Evolutionary conservation across 768 basidiomycete species (phyloP).

Genomic region (Lentinus tigrinus): DNA sequence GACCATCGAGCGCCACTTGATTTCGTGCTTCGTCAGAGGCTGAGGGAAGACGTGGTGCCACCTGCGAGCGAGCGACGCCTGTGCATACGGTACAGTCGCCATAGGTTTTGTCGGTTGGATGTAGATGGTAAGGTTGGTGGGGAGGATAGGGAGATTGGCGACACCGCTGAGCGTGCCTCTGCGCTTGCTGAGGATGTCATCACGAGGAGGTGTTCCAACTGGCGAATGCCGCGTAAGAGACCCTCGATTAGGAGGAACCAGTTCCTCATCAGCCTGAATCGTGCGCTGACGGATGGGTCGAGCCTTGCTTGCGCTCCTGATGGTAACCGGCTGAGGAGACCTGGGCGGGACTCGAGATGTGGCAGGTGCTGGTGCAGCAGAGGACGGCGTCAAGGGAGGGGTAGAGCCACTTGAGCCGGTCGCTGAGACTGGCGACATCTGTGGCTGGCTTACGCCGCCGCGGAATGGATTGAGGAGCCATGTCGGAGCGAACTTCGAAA

Average conservation of each 20-base stretch:
- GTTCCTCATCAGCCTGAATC: slow-evolving; percentile 65
- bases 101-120: slow-evolving; percentile 71
- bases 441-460: slow-evolving; percentile 59
- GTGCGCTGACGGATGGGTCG: slow-evolving; percentile 51
- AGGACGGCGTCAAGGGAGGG: slow-evolving; percentile 6
- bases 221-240: slow-evolving; percentile 61
- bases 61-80: slow-evolving; percentile 75
- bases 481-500: slow-evolving; percentile 65
- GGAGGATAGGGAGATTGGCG: slow-evolving; percentile 43
- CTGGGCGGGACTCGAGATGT: slow-evolving; percentile 24
- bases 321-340: slow-evolving; percentile 44
- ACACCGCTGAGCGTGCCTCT: slow-evolving; percentile 44
- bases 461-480: slow-evolving; percentile 82
- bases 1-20: slow-evolving; percentile 89
- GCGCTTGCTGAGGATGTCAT: slow-evolving; percentile 56
- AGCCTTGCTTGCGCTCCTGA: slow-evolving; percentile 26
- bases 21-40: slow-evolving; percentile 73
- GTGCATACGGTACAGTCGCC: slow-evolving; percentile 54
- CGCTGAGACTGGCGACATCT: slow-evolving; percentile 55
- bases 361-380: slow-evolving; percentile 23
- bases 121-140: slow-evolving; percentile 47
- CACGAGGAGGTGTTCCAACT: slow-evolving; percentile 65
- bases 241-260: slow-evolving; percentile 41
- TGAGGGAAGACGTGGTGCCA: slow-evolving; percentile 89
- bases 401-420: slow-evolving; percentile 23